phyloP scores from a whole-genome alignment of 345 rosid species.

The Psidium guajava region DNA sequence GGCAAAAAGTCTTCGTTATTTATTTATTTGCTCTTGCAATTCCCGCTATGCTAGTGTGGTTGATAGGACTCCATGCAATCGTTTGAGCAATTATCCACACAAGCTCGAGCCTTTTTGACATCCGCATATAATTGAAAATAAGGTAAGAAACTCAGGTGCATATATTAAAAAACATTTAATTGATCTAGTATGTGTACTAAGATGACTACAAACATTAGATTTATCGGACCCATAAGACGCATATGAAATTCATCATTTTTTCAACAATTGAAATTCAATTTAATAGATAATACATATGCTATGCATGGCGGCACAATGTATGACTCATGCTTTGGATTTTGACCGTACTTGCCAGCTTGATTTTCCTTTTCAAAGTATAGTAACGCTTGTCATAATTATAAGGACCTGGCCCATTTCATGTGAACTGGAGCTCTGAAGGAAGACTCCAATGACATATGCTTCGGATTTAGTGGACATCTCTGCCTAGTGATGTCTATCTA shows the following conservation, averaged over 20 bases:
- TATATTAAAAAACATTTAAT: neutral
- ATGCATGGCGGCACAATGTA: neutral
- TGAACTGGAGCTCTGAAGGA: neutral
- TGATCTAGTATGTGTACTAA: neutral
- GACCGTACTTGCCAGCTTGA: neutral
- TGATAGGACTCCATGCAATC: neutral
- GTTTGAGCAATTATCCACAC: neutral
- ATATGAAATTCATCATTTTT: neutral
- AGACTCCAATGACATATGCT: neutral
- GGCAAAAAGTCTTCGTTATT: neutral
- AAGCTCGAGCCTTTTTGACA: neutral
- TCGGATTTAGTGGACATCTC: no score
- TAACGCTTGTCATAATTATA: neutral
- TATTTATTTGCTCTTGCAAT: neutral
- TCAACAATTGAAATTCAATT: neutral
- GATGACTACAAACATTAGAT: fast-evolving
- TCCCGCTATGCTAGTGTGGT: neutral
- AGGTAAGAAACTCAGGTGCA: neutral
- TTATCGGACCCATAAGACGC: neutral
- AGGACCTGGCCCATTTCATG: neutral
- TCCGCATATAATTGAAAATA: neutral
- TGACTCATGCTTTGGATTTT: neutral
- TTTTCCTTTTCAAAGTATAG: neutral
- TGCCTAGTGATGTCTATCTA: no score
- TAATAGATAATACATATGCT: neutral